Base-by-base conservation (phyloP, 805 yeast genomes). In the Tetrapisispora iriomotensis region DNA sequence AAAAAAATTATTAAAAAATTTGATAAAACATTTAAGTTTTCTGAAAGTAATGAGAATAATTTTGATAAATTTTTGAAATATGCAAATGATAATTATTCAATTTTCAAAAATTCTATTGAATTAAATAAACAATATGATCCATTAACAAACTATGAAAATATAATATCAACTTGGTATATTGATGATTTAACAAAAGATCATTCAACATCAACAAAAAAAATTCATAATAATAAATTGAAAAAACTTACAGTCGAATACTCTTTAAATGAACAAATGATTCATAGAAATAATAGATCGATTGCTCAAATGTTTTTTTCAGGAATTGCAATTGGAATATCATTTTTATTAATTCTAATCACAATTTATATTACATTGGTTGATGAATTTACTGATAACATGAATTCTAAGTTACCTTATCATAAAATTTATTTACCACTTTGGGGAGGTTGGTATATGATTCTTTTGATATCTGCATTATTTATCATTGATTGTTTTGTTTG, bases 1-100 rank as follows among this genome's bases (percentile, higher is more conserved):
- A 72, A 95, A 38, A 92, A 92, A 53, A 78, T 92, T 51, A 69
- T 86, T 42, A 92, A 92, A 55, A 92, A 92, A 58, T 88, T 76
- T 56, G 98, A 92, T 61, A 92, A 92, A 53, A 47, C 53, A 4
- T 50, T 56, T 34, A 5, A 4, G 5, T 33, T 33, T 24, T 14
- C 25, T 14, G 23, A 32, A 22, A 33, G n/a, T 17, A 41, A 48
- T 23, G 54, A 61, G 2, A 40, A 42, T 8, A 61, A 61, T 36
- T 39, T 54, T 26, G 39, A 47, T 3, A 38, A 34, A 23, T 55
- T 60, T 32, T 50, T 58, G 52, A 47, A 45, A 13, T 54, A 44
- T 34, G 56, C 56, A 3, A 49, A 51, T 29, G 45, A 44, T 15
- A 45, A 51, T 26, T 56, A 48, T 32, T 45, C 50, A 1, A 21